Evolutionary conservation across 2,329 filamentous ascomycete genomes (phyloP).

Genomic region (Aureobasidium leucospermi): DNA sequence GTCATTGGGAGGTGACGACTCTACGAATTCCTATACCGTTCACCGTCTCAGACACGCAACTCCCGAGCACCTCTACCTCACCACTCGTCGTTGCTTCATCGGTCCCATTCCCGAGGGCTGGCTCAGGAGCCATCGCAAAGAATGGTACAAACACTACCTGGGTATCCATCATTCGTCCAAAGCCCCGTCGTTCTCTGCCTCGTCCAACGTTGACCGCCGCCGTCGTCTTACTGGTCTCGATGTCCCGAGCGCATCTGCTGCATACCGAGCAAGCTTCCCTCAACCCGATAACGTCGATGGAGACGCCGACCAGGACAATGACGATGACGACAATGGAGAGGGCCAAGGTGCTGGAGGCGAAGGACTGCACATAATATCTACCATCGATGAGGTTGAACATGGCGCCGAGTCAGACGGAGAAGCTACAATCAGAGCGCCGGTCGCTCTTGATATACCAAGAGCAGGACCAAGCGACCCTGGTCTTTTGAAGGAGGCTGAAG

Average conservation of each 20-base stretch:
- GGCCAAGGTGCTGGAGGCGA: constrained; percentile 12
- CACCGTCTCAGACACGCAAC: constrained; percentile 45
- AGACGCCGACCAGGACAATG: constrained; percentile 16
- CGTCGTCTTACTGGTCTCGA: constrained; percentile 36
- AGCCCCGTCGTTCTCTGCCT: constrained; percentile 45
- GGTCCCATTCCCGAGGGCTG: constrained; percentile 59
- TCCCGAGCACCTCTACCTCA: constrained; percentile 54
- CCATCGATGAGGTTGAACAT: constrained; percentile 13
- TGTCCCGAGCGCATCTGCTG: constrained; percentile 31
- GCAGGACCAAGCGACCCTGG: constrained; percentile 7
- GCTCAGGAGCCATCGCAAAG: constrained; percentile 55
- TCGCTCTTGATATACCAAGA: constrained; percentile 27
- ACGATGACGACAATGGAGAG: constrained; percentile 24
- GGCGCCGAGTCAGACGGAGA: constrained; percentile 18
- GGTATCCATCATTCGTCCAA: constrained; percentile 37
- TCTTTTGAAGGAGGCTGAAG: neutral
- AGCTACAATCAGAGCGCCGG: constrained; percentile 21
- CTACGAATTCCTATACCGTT: constrained; percentile 14
- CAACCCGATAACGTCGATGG: constrained; percentile 29
- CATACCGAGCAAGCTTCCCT: constrained; percentile 35
- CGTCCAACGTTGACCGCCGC: constrained; percentile 32
- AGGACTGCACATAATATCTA: neutral
- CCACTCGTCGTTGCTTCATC: constrained; percentile 56
- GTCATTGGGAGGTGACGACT: constrained; percentile 11
- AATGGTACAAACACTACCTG: constrained; percentile 52